Percentiles rank a stretch among this genome's conserved stretches.
phyloP scores from a whole-genome alignment of 805 yeast species.

The Barnettozyma sp. region DNA sequence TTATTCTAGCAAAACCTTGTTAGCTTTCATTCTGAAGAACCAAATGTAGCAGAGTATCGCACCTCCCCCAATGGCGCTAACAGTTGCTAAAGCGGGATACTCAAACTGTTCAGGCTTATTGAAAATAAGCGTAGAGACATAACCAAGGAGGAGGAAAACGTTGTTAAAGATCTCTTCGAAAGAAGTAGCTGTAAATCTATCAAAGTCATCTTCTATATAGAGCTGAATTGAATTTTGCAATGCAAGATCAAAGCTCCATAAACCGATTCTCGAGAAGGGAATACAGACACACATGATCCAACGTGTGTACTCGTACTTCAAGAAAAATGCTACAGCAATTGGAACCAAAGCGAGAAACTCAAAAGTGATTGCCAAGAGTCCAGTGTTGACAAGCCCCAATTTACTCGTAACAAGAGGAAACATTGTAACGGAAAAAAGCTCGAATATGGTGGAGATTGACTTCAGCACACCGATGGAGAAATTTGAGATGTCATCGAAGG shows the following conservation, averaged over 20 bases:
- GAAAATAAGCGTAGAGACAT: conserved; percentile 26
- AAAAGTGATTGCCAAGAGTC: conserved; percentile 25
- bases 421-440: conserved; percentile 27
- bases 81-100: conserved; percentile 24
- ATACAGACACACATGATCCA: conserved; percentile 22
- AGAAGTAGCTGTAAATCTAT: conserved; percentile 30
- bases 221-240: conserved; percentile 30
- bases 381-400: conserved; percentile 28
- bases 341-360: conserved; percentile 26
- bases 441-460: conserved; percentile 28
- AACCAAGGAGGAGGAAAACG: conserved; percentile 26
- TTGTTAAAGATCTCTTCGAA: conserved; percentile 29
- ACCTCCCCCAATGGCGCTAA: conserved; percentile 10
- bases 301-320: conserved; percentile 11
- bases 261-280: conserved; percentile 31
- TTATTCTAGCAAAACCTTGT: neutral
- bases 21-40: conserved; percentile 5
- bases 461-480: conserved; percentile 28
- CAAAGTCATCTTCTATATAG: conserved; percentile 25
- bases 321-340: conserved; percentile 19
- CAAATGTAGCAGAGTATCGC: conserved; percentile 7
- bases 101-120: conserved; percentile 25
- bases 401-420: conserved; percentile 25
- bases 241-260: conserved; percentile 37
- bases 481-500: conserved; percentile 26